Base-by-base conservation (phyloP, 495 filamentous ascomycete genomes). In the Stereocaulon alpinum region DNA sequence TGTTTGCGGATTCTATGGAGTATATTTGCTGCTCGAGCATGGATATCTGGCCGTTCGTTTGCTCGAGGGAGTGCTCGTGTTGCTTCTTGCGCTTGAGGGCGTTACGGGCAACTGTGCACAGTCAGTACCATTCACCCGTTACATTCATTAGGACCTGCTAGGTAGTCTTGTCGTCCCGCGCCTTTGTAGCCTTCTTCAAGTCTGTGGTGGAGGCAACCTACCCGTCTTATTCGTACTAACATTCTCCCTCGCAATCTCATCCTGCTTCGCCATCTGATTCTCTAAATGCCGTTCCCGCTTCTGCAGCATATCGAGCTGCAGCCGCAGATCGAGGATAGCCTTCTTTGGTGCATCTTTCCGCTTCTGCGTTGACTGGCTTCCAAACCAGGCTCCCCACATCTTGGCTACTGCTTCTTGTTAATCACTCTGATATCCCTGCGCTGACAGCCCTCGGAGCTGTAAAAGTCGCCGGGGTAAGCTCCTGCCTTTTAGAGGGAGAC, bases 11-110 rank as follows among this genome's bases (percentile, higher is more conserved):
- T 70, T 99, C 93, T 72, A 99, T 96, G 60, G 87, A 86, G 69
- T 92, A 93, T 67, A 99, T 92, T 70, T 99, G 91, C 66, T 91
- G 88, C 69, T 97, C 93, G 15, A 99, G 78, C 42, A 92, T 94
- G 58, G 82, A 80, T 73, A 95, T 90, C 72, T 97, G 94, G 40
- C 86, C 82, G 40, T 82, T 79, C 10, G 92, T 97, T 71, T 95
- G 89, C 59, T 93, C 87, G 48, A 96, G 82, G 60, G 88, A 87
- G 75, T 89, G 86, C 70, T 95, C 89, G 68, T 91, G 88, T 62
- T 80, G 76, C 82, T 99, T 96, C 81, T 97, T 99, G 66, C 93
- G 84, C 75, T 88, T 84, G 44, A 97, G 78, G n/a, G 93, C 93
- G 61, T 84, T 82, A 75, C 91, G 89, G 43, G 93, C 93, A 68